Evolutionary conservation across 441 rosid genomes (phyloP).

Genomic region (Gossypium gossypioides): DNA sequence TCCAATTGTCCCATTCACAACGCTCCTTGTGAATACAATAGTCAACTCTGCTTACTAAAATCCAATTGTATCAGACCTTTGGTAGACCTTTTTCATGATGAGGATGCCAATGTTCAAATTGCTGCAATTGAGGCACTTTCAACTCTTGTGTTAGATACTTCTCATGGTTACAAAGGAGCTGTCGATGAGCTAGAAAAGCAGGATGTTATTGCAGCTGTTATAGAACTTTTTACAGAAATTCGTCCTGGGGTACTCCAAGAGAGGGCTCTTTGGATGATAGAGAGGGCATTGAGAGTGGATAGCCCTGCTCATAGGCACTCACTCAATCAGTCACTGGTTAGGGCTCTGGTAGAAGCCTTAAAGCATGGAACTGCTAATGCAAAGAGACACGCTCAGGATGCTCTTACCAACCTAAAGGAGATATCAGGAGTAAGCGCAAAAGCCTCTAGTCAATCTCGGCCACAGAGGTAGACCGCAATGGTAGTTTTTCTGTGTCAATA

Average conservation of each 20-base stretch:
- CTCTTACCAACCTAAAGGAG: conserved; percentile 35
- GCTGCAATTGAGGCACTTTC: conserved; percentile 35
- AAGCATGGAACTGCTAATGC: conserved; percentile 29
- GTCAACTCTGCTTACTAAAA: conserved; percentile 27
- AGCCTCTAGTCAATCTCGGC: conserved; percentile 15
- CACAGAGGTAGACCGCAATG: conserved; percentile 14
- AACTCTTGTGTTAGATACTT: conserved; percentile 21
- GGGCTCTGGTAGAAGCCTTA: conserved; percentile 27
- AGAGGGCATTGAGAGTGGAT: conserved; percentile 27
- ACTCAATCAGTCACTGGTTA: conserved; percentile 19
- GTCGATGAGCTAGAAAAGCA: conserved; percentile 27
- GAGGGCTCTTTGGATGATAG: conserved; percentile 29
- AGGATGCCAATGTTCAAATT: conserved; percentile 27
- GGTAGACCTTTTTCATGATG: conserved; percentile 21
- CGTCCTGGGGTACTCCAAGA: conserved; percentile 32
- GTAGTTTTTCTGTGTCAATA: conserved; percentile 2
- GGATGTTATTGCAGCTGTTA: conserved; percentile 15
- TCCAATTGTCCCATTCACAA: conserved; percentile 29
- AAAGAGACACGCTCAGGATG: conserved; percentile 27
- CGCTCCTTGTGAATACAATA: conserved; percentile 20
- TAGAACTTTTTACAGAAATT: conserved; percentile 24
- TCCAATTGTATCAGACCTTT: conserved; percentile 30
- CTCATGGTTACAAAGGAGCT: conserved; percentile 19
- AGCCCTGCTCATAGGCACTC: conserved; percentile 22
- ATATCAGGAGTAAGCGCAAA: conserved; percentile 22